Conservation (phyloP, 495 filamentous ascomycete species). For the Ascobolus immersus region DNA sequence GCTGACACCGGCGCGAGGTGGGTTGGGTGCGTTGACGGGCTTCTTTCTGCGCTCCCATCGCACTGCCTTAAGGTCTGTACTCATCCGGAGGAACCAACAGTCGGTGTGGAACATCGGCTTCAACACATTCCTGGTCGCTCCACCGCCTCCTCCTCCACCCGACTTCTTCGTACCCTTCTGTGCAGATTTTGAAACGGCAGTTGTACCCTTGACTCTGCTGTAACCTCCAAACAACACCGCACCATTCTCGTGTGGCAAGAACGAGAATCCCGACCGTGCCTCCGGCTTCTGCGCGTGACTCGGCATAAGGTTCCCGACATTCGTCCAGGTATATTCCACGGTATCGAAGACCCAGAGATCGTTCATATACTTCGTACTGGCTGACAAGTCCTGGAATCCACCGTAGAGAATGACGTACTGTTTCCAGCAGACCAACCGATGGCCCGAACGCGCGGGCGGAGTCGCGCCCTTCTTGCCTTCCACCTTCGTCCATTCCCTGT, state of each 20-base stretch:
- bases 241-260: constrained; percentile 69
- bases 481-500: constrained; percentile 68
- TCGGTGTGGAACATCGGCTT: constrained; percentile 79
- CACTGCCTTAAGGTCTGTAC: constrained; percentile 38
- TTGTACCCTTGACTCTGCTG: constrained; percentile 53
- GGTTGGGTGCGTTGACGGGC: constrained; percentile 68
- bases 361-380: constrained; percentile 67
- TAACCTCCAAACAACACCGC: constrained; percentile 84
- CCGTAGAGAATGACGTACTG: constrained; percentile 51
- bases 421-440: constrained; percentile 89
- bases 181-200: constrained; percentile 8
- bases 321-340: constrained; percentile 12
- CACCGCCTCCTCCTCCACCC: constrained; percentile 30
- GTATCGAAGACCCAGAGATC: constrained; percentile 42
- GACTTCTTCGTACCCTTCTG: constrained; percentile 21
- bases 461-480: constrained; percentile 36
- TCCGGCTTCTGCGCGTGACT: constrained; percentile 65
- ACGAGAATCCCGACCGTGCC: constrained; percentile 64
- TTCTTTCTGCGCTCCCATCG: constrained; percentile 85
- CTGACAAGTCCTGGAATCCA: constrained; percentile 87
- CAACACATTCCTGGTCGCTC: too few species aligned
- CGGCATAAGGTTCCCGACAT: constrained; percentile 25
- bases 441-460: constrained; percentile 72
- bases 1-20: constrained; percentile 59
- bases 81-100: constrained; percentile 74